phyloP scores from a whole-genome alignment of 2,329 filamentous ascomycete species.

The Ascochyta viciae-villosae region DNA sequence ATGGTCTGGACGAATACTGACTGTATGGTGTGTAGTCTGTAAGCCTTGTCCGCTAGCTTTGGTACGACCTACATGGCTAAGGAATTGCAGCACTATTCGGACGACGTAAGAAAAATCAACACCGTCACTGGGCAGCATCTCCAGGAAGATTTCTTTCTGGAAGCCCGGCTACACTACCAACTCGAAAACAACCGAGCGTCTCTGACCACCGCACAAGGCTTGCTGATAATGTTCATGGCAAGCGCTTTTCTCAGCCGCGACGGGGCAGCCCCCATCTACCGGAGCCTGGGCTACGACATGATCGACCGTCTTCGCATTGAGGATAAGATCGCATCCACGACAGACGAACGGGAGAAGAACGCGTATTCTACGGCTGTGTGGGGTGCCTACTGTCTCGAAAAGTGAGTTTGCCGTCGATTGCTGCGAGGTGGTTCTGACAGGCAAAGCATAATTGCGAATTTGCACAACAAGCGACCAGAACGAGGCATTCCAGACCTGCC shows the following conservation, averaged over 20 bases:
- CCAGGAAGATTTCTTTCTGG: background rate
- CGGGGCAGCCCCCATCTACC: background rate
- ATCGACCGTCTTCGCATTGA: background rate
- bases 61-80: no score
- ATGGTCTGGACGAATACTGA: no score
- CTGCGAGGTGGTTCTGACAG: no score
- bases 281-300: background rate
- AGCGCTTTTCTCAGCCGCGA: background rate
- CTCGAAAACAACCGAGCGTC: no score
- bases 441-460: background rate
- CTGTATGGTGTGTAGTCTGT: no score
- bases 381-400: background rate
- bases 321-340: background rate
- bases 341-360: background rate
- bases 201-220: no score
- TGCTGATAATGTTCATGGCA: background rate
- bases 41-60: no score
- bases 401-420: background rate
- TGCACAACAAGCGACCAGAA: background rate
- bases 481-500: background rate
- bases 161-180: background rate
- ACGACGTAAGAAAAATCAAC: background rate
- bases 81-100: background rate
- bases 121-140: background rate
- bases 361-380: background rate